Evolutionary conservation across 768 basidiomycete species (phyloP).

Genomic region (Paxillus ammoniavirescens): DNA sequence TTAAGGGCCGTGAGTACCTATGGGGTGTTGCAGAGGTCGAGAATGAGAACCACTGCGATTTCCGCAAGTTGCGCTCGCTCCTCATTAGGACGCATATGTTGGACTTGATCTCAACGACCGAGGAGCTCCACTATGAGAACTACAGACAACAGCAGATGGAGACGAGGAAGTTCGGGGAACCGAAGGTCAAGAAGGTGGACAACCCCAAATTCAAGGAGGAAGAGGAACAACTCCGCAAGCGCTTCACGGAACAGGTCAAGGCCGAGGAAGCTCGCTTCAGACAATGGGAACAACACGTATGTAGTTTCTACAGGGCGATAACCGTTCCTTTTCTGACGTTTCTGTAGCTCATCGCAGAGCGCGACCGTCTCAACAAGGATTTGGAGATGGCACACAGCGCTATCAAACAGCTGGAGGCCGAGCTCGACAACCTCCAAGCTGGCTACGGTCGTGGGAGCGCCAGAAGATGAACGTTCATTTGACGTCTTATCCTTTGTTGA

Average conservation of each 20-base stretch:
- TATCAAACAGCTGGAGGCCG: constrained; percentile 88
- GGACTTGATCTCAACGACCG: constrained; percentile 93
- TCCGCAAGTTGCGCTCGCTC: constrained; percentile 94
- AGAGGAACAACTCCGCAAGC: constrained; percentile 93
- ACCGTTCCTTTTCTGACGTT: constrained; percentile 18
- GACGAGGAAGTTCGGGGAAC: constrained; percentile 97
- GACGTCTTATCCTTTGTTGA: not conserved
- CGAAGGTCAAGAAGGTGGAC: constrained; percentile 97
- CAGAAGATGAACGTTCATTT: constrained; percentile 23
- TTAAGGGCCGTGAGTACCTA: constrained; percentile 97
- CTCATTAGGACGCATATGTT: constrained; percentile 98
- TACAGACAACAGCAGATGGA: constrained; percentile 99
- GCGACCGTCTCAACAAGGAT: constrained; percentile 98
- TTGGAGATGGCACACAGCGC: constrained; percentile 89
- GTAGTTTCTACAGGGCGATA: constrained; percentile 23
- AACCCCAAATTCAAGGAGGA: constrained; percentile 99
- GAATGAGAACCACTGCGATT: constrained; percentile 99
- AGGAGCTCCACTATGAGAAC: constrained; percentile 96
- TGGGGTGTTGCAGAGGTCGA: constrained; percentile 99
- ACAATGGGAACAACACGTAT: constrained; percentile 98
- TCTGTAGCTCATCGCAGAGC: constrained; percentile 89
- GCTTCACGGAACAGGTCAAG: constrained; percentile 99
- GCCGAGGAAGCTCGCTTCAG: constrained; percentile 96
- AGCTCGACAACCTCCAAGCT: constrained; percentile 86
- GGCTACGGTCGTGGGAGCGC: constrained; percentile 72